A percentile compares a stretch with the other conserved stretches of the same genome.
Conservation (phyloP, 2,329 filamentous ascomycete genomes). For the Paecilomyces sp. region DNA sequence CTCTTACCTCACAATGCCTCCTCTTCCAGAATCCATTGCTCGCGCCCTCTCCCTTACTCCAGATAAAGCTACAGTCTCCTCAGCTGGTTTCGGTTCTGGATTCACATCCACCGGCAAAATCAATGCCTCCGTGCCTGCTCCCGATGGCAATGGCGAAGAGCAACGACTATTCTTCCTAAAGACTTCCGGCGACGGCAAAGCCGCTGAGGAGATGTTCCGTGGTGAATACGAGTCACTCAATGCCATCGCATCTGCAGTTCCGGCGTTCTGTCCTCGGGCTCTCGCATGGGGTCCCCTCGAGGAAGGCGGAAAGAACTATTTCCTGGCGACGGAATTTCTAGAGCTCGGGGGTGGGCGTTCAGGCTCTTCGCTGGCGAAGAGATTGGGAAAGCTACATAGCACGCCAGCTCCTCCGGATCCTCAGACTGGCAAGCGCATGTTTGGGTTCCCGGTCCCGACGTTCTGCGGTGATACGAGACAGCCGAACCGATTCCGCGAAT, state of each 20-base stretch:
- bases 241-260: slow-evolving; percentile 65
- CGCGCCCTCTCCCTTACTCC: slow-evolving; percentile 28
- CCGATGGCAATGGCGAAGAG: slow-evolving; percentile 13
- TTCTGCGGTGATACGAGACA: slow-evolving; percentile 83
- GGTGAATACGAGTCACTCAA: slow-evolving; percentile 81
- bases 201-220: slow-evolving; percentile 36
- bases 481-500: slow-evolving; percentile 63
- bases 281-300: slow-evolving; percentile 61
- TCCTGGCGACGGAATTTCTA: slow-evolving; percentile 71
- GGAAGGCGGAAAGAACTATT: slow-evolving; percentile 38
- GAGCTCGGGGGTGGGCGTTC: slow-evolving; percentile 49
- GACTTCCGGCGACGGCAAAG: slow-evolving; percentile 22
- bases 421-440: slow-evolving; percentile 44
- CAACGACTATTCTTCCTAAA: slow-evolving; percentile 35
- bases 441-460: slow-evolving; percentile 77
- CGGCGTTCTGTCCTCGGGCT: slow-evolving; percentile 67
- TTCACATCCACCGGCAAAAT: slow-evolving; percentile 40
- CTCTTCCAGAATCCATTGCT: slow-evolving; percentile 27
- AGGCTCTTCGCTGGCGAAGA: slow-evolving; percentile 57
- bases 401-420: slow-evolving; percentile 56
- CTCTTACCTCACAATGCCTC: slow-evolving; percentile 15
- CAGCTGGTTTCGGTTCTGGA: slow-evolving; percentile 33
- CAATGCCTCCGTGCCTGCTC: slow-evolving; percentile 18
- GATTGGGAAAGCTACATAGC: slow-evolving; percentile 72
- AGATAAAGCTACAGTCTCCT: slow-evolving; percentile 27